phyloP scores from a whole-genome alignment of 768 basidiomycete genomes.

The Macrolepiota fuliginosa region DNA sequence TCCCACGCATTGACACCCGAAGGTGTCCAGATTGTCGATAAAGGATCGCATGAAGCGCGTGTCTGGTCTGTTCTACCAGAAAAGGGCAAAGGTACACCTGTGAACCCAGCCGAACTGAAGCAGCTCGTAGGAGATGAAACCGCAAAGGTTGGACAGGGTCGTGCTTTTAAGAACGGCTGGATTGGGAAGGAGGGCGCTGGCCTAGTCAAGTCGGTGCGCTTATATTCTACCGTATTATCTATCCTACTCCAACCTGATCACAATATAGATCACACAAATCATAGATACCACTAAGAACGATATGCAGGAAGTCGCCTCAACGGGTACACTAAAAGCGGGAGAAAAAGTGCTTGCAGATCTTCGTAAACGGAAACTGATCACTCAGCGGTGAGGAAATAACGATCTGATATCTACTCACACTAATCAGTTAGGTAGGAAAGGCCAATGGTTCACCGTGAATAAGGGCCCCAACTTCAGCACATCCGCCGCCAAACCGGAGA shows the following conservation, averaged over 20 bases:
- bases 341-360: constrained; percentile 86
- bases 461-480: constrained; percentile 90
- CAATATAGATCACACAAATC: constrained; percentile 55
- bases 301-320: constrained; percentile 67
- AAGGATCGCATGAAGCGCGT: constrained; percentile 93
- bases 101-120: constrained; percentile 69
- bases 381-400: constrained; percentile 61
- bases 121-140: constrained; percentile 79
- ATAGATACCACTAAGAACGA: constrained; percentile 75
- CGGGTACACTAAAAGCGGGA: constrained; percentile 68
- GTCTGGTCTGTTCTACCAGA: constrained; percentile 84
- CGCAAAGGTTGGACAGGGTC: constrained; percentile 90
- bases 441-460: constrained; percentile 88
- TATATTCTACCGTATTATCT: constrained; percentile 7
- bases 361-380: constrained; percentile 85
- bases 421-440: constrained; percentile 60
- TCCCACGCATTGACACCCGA: constrained; percentile 79
- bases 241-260: constrained; percentile 7
- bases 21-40: constrained; percentile 70
- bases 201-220: constrained; percentile 76
- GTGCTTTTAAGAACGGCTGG: constrained; percentile 98
- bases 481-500: constrained; percentile 89
- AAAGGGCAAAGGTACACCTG: constrained; percentile 66
- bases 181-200: constrained; percentile 88
- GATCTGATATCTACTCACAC: neutral